A percentile compares a stretch with the other conserved stretches of the same genome.
Conservation (phyloP, 176 grass and related monocot species). For the Paspalum notatum region DNA sequence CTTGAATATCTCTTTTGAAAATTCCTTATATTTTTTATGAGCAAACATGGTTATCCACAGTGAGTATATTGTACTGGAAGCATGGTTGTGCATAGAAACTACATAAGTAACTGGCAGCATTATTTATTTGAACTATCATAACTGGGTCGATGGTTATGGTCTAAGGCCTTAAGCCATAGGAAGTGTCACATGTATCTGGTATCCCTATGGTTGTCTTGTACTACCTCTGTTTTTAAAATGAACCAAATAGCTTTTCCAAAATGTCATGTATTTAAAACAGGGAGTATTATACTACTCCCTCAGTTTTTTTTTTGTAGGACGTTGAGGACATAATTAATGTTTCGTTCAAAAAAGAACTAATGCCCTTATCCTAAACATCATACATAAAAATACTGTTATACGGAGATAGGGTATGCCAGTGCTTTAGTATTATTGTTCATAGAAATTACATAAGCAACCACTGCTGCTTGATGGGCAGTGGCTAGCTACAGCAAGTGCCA, state of each 20-base stretch:
- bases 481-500: background rate
- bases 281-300: too few relatives aligned
- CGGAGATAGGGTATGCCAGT: background rate
- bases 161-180: background rate
- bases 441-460: conserved; percentile 2
- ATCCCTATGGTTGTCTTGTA: background rate
- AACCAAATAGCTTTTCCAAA: too few relatives aligned
- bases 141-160: background rate
- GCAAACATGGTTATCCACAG: background rate
- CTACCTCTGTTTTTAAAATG: too few relatives aligned
- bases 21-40: background rate
- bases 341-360: too few relatives aligned
- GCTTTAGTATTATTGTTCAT: conserved; percentile 9
- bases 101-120: background rate
- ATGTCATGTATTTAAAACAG: too few relatives aligned
- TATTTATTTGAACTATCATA: conserved; percentile 1
- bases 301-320: too few relatives aligned
- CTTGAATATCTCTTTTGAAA: background rate
- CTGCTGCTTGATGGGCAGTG: background rate
- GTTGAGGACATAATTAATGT: too few relatives aligned
- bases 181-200: background rate
- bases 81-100: conserved; percentile 20
- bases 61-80: conserved; percentile 13
- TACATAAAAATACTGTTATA: too few relatives aligned
- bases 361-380: too few relatives aligned